Evolutionary conservation across 2,329 filamentous ascomycete species (phyloP).

Genomic region (Tolypocladium ovalisporum): DNA sequence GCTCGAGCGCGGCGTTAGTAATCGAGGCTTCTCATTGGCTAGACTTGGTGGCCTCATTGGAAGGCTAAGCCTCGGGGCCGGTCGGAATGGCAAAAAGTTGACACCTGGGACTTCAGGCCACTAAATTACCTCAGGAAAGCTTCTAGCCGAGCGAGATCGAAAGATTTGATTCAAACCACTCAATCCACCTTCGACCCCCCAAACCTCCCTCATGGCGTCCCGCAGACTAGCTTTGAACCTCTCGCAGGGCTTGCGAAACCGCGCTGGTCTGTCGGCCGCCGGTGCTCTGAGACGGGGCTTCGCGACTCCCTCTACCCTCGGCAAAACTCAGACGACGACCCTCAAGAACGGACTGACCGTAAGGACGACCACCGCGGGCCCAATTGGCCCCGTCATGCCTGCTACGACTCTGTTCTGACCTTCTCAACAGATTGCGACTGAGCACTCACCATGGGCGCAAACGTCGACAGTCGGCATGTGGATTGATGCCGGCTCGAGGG

Average conservation of each 20-base stretch:
- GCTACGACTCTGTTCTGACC: constrained; percentile 14
- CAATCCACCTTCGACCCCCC: constrained; percentile 37
- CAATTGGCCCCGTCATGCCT: constrained; percentile 25
- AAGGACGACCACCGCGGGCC: constrained; percentile 22
- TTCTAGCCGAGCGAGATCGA: constrained; percentile 32
- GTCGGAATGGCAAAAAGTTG: constrained; percentile 30
- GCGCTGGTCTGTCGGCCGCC: constrained; percentile 70
- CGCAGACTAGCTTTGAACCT: constrained; percentile 94
- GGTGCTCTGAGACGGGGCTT: constrained; percentile 74
- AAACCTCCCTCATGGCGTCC: constrained; percentile 72
- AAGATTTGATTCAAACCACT: constrained; percentile 46
- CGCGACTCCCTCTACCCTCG: constrained; percentile 70
- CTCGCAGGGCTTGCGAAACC: constrained; percentile 78
- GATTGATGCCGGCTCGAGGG: constrained; percentile 97
- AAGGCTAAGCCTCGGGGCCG: constrained; percentile 25
- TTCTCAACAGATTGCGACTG: constrained; percentile 71
- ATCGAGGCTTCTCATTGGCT: constrained; percentile 24
- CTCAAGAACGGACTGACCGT: constrained; percentile 97
- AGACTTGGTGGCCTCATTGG: not conserved
- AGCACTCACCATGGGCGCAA: constrained; percentile 96
- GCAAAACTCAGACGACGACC: constrained; percentile 91
- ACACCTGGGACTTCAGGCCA: constrained; percentile 25
- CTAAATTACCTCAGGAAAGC: constrained; percentile 32
- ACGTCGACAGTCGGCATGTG: constrained; percentile 97
- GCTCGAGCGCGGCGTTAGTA: constrained; percentile 14